Evolutionary conservation across 306 rosid genomes (phyloP), one percentile per base, ranked within the genome.

Genomic region (Trifolium dubium): DNA sequence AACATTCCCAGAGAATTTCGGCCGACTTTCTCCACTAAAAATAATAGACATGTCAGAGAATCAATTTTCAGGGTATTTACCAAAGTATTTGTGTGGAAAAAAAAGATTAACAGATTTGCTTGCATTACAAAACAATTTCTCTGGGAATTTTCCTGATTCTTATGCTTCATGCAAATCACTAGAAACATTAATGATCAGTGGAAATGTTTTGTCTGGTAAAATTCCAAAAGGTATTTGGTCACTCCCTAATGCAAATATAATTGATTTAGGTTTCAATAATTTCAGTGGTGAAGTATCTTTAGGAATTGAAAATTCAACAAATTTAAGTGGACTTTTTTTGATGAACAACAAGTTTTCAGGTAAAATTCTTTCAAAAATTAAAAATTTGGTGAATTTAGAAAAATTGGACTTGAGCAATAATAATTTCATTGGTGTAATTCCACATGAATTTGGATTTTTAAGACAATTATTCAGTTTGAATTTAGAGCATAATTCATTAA

Each of bases 31-130:
- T 3, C 89, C 82, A 0, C 83, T 94, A 58, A 71, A 83, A 10
- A 90, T 90, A 77, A 85, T 94, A 13, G 99, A 94, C 87, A 85
- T 94, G 81, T 94, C 99, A 1, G 99, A 94, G 83, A 94, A 94
- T 79, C 88, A 82, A 66, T 94, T 94, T 75, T 85, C 96, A 19
- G 99, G 99, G 37, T 73, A 47, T 77, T 94, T 94, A 68, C 99
- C 99, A 44, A 85, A 73, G 85, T 92, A 77, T 85, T 79, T 94
- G 81, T 94, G 99, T 83, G 89, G 88, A 76, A 82, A 72, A 5
- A 77, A 64, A 64, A 81, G 80, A 85, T 75, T 94, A 74, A 81
- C 2, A 18, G 74, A 83, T 76, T 84, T 94, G 89, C 99, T 94
- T 55, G 98, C 98, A 64, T 77, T 94, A 85, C 88, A 85, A 28